These are phyloP conservation scores for Globisporangium cederbergense DNA, from an alignment of 352 stramenopile species.

Conservation along the genomic window DNA sequence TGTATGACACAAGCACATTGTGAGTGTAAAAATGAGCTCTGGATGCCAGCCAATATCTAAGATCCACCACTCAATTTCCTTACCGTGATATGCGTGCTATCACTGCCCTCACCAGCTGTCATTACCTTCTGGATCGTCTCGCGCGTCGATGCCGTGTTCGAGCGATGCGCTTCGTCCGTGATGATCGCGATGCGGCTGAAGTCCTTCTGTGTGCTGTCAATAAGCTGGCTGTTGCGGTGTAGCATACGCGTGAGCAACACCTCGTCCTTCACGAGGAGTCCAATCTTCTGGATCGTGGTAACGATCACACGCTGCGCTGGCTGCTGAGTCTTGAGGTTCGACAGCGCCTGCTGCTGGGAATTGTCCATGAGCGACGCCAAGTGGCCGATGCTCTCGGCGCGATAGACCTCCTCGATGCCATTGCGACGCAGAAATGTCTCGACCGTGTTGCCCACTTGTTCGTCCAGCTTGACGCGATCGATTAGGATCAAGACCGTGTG, in stretches of 20 bases:
- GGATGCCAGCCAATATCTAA: neutral
- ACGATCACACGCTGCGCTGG: constrained; percentile 62
- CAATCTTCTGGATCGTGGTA: constrained; percentile 81
- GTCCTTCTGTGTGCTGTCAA: neutral
- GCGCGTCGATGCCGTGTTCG: constrained; percentile 62
- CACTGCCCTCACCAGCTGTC: constrained; percentile 36
- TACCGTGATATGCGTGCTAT: constrained; percentile 39
- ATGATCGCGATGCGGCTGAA: constrained; percentile 77
- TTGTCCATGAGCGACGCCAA: constrained; percentile 46
- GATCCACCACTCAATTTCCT: neutral
- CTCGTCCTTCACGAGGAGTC: constrained; percentile 59
- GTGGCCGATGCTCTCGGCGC: constrained; percentile 71
- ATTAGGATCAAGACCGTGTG: constrained; percentile 77
- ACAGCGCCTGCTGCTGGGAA: constrained; percentile 6
- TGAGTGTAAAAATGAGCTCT: neutral
- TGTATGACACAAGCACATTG: constrained; percentile 17
- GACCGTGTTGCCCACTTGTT: constrained; percentile 71
- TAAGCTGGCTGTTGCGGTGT: constrained; percentile 29
- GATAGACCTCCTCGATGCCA: constrained; percentile 65
- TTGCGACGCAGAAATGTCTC: constrained; percentile 72
- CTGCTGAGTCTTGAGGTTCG: constrained; percentile 13
- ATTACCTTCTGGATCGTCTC: constrained; percentile 68
- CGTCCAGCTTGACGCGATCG: constrained; percentile 81
- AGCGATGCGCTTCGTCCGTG: constrained; percentile 81
- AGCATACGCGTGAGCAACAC: constrained; percentile 67